Evolutionary conservation across 805 yeast genomes (phyloP), one percentile per base, ranked within the genome.

Genomic region (Pichia cephalocereana): DNA sequence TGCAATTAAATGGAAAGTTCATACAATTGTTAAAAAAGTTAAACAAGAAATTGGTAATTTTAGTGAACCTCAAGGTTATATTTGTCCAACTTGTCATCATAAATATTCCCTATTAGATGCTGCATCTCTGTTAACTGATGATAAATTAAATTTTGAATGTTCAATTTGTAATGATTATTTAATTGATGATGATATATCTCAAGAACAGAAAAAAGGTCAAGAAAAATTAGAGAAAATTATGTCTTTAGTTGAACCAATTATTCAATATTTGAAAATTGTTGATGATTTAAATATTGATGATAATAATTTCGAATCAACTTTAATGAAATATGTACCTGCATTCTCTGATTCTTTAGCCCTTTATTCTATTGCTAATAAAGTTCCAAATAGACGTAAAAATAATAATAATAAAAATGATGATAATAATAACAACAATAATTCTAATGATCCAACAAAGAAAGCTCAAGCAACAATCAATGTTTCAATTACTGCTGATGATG

Each of bases 1-100:
- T 67, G 80, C 96, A 4, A 80, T 93, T 62, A 93, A 93, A 66
- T 93, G 98, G 98, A 89, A 90, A 61, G 86, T 91, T 50, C 96
- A 91, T 63, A 79, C 86, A 43, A 75, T 93, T 28, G 97, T 87
- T 14, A 83, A 82, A 56, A 64, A 74, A 47, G 72, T 90, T 48
- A 87, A 87, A 60, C 86, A 84, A 53, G 95, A 89, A 58, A 76
- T 91, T 68, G 82, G 87, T 45, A 85, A 81, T 54, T 86, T 83
- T 58, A 81, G 88, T 27, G 90, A 88, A 56, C 95, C 97, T 1
- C 96, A 93, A 60, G 99, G 98, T 3, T 93, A 86, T 62, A 75
- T 86, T 50, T 93, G 99, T 62, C 90, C 95, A 9, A 70, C 83
- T 26, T 93, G 99, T 68, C 77, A 79, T 45, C 77, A 85, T 18